Evolutionary conservation across 768 basidiomycete genomes (phyloP).

Genomic region (Saitozyma sp.): DNA sequence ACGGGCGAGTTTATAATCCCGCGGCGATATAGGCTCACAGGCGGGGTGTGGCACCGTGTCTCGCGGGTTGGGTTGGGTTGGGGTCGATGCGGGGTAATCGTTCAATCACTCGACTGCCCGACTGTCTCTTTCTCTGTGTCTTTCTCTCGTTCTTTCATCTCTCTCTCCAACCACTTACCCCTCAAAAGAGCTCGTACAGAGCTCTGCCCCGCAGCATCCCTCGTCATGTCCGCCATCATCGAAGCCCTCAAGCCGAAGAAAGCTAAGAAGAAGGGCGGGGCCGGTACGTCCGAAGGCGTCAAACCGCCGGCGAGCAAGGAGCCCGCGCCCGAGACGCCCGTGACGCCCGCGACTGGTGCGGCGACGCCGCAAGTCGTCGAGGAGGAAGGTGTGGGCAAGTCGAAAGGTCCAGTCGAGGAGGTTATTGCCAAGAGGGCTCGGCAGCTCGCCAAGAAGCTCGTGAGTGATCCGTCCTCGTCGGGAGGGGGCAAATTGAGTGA

Average conservation of each 20-base stretch:
- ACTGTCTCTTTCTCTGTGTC: too few species aligned
- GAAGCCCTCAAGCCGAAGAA: background rate
- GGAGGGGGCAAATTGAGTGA: background rate
- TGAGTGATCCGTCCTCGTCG: slow-evolving; percentile 52
- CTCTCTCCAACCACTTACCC: background rate
- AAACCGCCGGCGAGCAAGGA: background rate
- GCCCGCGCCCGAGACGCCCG: background rate
- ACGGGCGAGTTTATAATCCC: too few species aligned
- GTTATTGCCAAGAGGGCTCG: slow-evolving; percentile 68
- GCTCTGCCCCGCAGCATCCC: background rate
- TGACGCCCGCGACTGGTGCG: slow-evolving; percentile 2
- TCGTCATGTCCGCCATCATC: background rate
- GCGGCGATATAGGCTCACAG: too few species aligned
- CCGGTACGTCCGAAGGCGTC: background rate
- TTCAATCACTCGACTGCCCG: too few species aligned
- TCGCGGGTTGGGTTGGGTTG: too few species aligned
- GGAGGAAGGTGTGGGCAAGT: background rate
- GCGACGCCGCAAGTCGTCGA: background rate
- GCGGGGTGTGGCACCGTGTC: too few species aligned
- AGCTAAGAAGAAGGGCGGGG: background rate
- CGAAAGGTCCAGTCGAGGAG: slow-evolving; percentile 66
- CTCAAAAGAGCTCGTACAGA: background rate
- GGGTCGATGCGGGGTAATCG: too few species aligned
- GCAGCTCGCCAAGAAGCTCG: slow-evolving; percentile 78
- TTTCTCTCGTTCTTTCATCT: too few species aligned